Conservation (phyloP, 108 stramenopile genomes). For the Chaetoceros tenuissimus region DNA sequence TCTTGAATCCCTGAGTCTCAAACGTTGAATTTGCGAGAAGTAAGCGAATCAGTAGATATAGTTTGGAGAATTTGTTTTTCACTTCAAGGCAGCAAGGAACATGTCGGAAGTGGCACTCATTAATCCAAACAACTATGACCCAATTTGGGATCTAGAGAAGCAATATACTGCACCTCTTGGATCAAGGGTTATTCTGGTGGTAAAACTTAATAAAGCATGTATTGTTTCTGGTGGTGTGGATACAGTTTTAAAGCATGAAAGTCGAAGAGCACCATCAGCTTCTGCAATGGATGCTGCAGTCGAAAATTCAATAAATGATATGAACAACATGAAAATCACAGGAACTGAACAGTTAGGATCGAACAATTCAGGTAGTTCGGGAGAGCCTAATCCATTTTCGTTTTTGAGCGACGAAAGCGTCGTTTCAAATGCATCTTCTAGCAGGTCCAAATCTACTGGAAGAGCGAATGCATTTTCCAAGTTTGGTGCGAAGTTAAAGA, state of each 20-base stretch:
- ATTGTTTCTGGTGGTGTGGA: conserved; percentile 56
- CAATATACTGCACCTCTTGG: conserved; percentile 31
- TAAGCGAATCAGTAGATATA: too few relatives aligned
- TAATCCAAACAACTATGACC: conserved; percentile 6
- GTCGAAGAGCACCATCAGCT: background rate
- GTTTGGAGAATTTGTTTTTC: too few relatives aligned
- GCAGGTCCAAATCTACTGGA: background rate
- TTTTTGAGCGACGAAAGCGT: background rate
- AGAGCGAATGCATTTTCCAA: background rate
- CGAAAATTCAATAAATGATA: conserved; percentile 3
- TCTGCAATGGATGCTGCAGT: background rate
- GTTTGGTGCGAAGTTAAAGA: background rate
- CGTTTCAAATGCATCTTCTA: background rate
- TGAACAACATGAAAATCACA: background rate
- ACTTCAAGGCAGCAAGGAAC: background rate
- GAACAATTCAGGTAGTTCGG: background rate
- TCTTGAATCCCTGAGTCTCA: too few relatives aligned
- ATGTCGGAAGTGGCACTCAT: background rate
- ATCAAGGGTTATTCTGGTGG: conserved; percentile 38
- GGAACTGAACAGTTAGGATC: background rate
- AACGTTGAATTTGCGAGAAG: too few relatives aligned
- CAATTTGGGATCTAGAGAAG: conserved; percentile 41
- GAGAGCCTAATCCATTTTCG: background rate
- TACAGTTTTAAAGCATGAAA: conserved; percentile 34
- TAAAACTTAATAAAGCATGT: conserved; percentile 35